phyloP scores from a whole-genome alignment of 179 eudicot genomes.

The Amaranthus tricolor region DNA sequence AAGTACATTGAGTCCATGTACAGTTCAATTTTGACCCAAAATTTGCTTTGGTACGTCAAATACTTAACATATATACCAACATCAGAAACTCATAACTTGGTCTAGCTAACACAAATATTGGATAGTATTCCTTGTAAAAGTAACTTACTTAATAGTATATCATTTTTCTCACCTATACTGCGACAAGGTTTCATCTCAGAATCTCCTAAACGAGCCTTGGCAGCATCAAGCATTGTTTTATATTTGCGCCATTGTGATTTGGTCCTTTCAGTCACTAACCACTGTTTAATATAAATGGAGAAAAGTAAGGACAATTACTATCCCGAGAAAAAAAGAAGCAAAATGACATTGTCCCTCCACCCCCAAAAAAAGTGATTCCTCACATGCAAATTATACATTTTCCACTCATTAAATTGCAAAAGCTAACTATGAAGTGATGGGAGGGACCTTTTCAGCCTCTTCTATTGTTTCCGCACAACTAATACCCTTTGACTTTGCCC shows the following conservation, averaged over 20 bases:
- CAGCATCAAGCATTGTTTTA: slow-evolving; percentile 77
- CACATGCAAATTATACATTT: background rate
- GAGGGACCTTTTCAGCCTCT: slow-evolving; percentile 61
- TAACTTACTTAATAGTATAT: slow-evolving; percentile 37
- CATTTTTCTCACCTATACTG: slow-evolving; percentile 21
- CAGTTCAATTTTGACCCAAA: background rate
- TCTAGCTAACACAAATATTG: background rate
- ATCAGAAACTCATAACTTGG: background rate
- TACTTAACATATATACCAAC: background rate
- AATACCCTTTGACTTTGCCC: slow-evolving; percentile 79
- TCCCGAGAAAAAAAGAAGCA: background rate
- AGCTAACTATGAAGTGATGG: background rate
- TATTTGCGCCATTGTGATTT: slow-evolving; percentile 74
- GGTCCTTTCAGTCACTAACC: slow-evolving; percentile 81
- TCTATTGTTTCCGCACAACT: slow-evolving; percentile 34
- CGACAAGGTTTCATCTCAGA: slow-evolving; percentile 25
- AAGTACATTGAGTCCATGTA: background rate
- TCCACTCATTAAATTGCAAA: background rate
- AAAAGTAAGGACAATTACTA: slow-evolving; percentile 5
- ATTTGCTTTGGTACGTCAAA: background rate
- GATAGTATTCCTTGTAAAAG: background rate
- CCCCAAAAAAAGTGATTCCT: background rate
- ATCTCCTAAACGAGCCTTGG: slow-evolving; percentile 29
- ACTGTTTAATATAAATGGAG: slow-evolving; percentile 38
- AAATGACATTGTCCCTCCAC: background rate